phyloP scores from a whole-genome alignment of 192 early-diverging fungal genomes.

The Umbelopsis isabellina region DNA sequence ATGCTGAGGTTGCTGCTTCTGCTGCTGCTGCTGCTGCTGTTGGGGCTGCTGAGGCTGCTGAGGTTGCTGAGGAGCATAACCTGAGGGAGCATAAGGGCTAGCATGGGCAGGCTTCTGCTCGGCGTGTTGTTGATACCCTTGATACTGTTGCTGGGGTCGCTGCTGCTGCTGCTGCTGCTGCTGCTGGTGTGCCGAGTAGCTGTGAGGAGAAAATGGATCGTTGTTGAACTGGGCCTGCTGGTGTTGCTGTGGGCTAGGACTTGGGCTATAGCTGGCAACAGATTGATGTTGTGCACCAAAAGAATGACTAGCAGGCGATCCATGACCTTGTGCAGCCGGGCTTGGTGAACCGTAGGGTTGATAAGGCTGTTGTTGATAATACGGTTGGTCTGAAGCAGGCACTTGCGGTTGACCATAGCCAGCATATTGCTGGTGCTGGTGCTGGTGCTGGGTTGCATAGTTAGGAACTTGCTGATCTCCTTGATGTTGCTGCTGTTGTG shows the following conservation, averaged over 20 bases:
- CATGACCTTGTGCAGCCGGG: neutral
- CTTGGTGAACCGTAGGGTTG: neutral
- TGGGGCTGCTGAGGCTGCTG: constrained; percentile 7
- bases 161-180: constrained; percentile 10
- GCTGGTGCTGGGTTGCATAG: neutral
- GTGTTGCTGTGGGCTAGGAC: too few species aligned
- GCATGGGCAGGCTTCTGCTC: neutral
- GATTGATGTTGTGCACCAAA: neutral
- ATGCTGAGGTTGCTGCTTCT: neutral
- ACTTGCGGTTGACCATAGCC: constrained; percentile 4
- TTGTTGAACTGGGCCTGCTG: too few species aligned
- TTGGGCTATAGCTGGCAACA: too few species aligned
- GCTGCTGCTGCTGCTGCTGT: neutral
- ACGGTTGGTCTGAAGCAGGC: neutral
- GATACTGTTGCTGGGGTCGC: neutral
- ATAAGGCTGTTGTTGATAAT: constrained; percentile 17
- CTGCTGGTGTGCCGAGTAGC: neutral
- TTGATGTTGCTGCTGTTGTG: neutral
- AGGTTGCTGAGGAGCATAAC: constrained; percentile 6
- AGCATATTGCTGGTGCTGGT: neutral
- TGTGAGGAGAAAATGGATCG: too few species aligned
- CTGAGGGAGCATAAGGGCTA: neutral
- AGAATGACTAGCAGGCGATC: neutral
- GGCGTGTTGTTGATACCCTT: neutral
- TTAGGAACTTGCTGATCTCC: constrained; percentile 5